These are phyloP conservation scores for Melastoma candidum DNA, from an alignment of 441 rosid genomes.

Conservation along the genomic window DNA sequence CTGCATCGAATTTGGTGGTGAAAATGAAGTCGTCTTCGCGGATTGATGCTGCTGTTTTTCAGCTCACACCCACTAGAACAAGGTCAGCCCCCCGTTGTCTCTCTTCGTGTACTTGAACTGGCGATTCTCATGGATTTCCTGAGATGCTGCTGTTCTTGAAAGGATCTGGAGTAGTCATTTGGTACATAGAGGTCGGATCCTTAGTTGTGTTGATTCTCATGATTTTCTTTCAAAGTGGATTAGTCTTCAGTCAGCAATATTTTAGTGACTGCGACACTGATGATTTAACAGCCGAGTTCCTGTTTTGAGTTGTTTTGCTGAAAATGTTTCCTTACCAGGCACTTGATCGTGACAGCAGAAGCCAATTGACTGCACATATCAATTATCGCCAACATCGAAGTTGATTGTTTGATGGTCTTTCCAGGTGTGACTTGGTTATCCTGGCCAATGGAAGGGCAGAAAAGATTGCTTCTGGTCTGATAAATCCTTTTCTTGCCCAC, in stretches of 20 bases:
- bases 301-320: too few species aligned
- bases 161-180: not conserved
- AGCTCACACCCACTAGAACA: slow-evolving; percentile 98
- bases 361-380: slow-evolving; percentile 5
- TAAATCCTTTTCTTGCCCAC: slow-evolving; percentile 85
- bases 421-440: slow-evolving; percentile 88
- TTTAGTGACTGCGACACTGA: too few species aligned
- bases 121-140: not conserved
- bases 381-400: not conserved
- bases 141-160: not conserved
- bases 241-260: too few species aligned
- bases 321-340: too few species aligned
- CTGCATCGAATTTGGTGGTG: slow-evolving; percentile 6
- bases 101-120: not conserved
- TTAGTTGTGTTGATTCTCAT: too few species aligned
- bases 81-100: slow-evolving; percentile 29
- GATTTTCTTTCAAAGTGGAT: too few species aligned
- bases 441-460: slow-evolving; percentile 70
- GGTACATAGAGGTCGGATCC: too few species aligned
- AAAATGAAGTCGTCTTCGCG: slow-evolving; percentile 74
- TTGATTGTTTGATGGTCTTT: slow-evolving; percentile 5
- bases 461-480: slow-evolving; percentile 86
- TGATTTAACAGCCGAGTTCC: too few species aligned
- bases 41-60: slow-evolving; percentile 86
- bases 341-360: not conserved